A percentile compares a stretch with the other conserved stretches of the same genome.
These are phyloP conservation scores for Colletotrichum cereale DNA, from an alignment of 2,329 filamentous ascomycete genomes.

Conservation along the genomic window DNA sequence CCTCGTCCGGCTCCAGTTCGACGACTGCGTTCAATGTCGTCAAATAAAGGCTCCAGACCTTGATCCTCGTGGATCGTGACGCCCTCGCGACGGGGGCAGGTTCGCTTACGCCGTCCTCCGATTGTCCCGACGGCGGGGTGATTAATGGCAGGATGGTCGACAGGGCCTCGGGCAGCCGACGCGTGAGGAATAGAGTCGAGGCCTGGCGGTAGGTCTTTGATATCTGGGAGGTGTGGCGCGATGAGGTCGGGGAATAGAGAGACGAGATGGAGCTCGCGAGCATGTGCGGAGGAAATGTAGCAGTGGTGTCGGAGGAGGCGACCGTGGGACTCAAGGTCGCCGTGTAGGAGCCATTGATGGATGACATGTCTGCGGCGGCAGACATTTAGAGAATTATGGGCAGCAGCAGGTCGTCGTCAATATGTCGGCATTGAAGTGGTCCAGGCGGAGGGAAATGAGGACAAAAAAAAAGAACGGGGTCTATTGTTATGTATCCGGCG, in stretches of 20 bases:
- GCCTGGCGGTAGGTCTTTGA: slow-evolving; percentile 95
- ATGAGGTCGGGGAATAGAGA: slow-evolving; percentile 70
- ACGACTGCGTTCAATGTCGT: slow-evolving; percentile 92
- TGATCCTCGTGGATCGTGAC: slow-evolving; percentile 86
- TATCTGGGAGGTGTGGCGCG: slow-evolving; percentile 78
- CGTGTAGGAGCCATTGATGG: slow-evolving; percentile 56
- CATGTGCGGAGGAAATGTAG: slow-evolving; percentile 62
- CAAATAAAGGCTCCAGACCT: slow-evolving; percentile 97
- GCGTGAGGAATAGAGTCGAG: slow-evolving; percentile 93
- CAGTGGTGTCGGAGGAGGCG: slow-evolving; percentile 46
- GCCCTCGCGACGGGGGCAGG: slow-evolving; percentile 83
- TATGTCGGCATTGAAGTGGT: slow-evolving; percentile 38
- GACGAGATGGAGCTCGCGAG: slow-evolving; percentile 78
- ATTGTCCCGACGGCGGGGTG: slow-evolving; percentile 65
- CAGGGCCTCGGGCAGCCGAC: slow-evolving; percentile 89
- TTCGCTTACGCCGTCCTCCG: slow-evolving; percentile 60
- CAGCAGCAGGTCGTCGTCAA: slow-evolving; percentile 25
- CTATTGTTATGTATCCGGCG: slow-evolving; percentile 40
- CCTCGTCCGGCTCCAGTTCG: slow-evolving; percentile 90
- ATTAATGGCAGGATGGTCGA: slow-evolving; percentile 88
- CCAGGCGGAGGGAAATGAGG: slow-evolving; percentile 37
- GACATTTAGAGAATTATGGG: slow-evolving; percentile 25
- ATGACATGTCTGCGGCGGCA: slow-evolving; percentile 54
- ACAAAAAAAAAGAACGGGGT: slow-evolving; percentile 35
- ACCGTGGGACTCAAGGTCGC: slow-evolving; percentile 60